Conservation (phyloP, 306 rosid species). For the Quillaja saponaria region DNA sequence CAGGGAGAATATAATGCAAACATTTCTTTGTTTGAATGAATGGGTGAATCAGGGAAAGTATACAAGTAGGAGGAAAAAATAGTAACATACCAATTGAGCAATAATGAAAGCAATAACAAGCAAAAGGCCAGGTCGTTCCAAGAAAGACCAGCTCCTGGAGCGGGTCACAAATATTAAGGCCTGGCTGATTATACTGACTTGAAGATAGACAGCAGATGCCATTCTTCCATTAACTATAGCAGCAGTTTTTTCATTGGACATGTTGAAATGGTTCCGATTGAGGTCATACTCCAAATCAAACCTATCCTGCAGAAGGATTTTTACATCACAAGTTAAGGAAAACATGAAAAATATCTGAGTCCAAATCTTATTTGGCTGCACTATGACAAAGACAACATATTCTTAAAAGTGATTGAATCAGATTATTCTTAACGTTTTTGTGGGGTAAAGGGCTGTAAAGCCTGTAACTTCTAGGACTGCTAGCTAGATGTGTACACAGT, state of each 20-base stretch:
- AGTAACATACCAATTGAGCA: slow-evolving; percentile 62
- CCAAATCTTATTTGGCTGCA: neutral
- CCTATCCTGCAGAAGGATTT: slow-evolving; percentile 35
- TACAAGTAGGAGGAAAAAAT: neutral
- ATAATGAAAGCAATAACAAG: slow-evolving; percentile 56
- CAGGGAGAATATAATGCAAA: too few relatives aligned
- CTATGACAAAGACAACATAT: neutral
- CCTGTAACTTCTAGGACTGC: too few relatives aligned
- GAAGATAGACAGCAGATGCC: slow-evolving; percentile 70
- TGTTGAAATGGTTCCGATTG: slow-evolving; percentile 7
- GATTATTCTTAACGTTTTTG: too few relatives aligned
- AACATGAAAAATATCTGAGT: neutral
- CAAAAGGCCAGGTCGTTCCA: slow-evolving; percentile 67
- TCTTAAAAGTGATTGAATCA: too few relatives aligned
- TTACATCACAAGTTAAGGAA: neutral
- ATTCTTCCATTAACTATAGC: slow-evolving; percentile 27
- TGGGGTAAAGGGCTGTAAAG: too few relatives aligned
- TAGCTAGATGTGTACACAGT: too few relatives aligned
- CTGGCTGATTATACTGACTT: slow-evolving; percentile 74
- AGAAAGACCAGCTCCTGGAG: slow-evolving; percentile 68
- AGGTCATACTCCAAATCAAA: slow-evolving; percentile 42
- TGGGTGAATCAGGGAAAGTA: too few relatives aligned
- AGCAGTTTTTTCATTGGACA: neutral
- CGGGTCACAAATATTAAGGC: slow-evolving; percentile 76
- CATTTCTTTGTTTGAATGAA: too few relatives aligned